Evolutionary conservation across 2,329 filamentous ascomycete species (phyloP).

Genomic region (Colletotrichum sp.): DNA sequence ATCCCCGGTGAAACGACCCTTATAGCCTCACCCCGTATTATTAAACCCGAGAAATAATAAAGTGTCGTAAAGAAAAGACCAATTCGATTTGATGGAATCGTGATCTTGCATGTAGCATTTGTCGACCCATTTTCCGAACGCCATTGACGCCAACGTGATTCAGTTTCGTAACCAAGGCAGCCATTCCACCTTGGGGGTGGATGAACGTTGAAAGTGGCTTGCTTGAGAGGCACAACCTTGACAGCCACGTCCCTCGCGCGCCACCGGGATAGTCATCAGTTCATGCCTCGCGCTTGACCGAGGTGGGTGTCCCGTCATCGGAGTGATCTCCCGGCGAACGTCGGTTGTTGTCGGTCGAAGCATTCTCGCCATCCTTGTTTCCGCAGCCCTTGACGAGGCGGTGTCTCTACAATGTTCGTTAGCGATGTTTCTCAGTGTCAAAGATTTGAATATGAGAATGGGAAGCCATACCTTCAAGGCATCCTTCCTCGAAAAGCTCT

Average conservation of each 20-base stretch:
- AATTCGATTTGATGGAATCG: neutral
- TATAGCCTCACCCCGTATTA: neutral
- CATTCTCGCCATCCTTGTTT: neutral
- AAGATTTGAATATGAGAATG: neutral
- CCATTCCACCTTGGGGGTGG: neutral
- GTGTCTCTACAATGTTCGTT: slow-evolving; percentile 54
- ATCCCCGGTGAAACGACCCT: neutral
- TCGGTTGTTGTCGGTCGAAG: neutral
- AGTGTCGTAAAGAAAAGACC: neutral
- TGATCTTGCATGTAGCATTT: neutral
- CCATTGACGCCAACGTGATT: neutral
- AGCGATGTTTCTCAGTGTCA: neutral
- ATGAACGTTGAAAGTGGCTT: neutral
- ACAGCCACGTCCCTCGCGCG: neutral
- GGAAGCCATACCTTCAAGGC: slow-evolving; percentile 81
- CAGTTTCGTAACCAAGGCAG: neutral
- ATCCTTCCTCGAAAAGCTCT: slow-evolving; percentile 96
- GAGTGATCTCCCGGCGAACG: slow-evolving; percentile 11
- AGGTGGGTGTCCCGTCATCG: slow-evolving; percentile 9
- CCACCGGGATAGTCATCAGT: neutral
- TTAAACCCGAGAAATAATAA: neutral
- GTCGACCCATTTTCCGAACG: neutral
- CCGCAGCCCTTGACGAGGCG: slow-evolving; percentile 70
- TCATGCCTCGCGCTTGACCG: slow-evolving; percentile 5
- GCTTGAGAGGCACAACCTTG: neutral